phyloP scores from a whole-genome alignment of 164 flowering plant species.

The Liquidambar formosana region DNA sequence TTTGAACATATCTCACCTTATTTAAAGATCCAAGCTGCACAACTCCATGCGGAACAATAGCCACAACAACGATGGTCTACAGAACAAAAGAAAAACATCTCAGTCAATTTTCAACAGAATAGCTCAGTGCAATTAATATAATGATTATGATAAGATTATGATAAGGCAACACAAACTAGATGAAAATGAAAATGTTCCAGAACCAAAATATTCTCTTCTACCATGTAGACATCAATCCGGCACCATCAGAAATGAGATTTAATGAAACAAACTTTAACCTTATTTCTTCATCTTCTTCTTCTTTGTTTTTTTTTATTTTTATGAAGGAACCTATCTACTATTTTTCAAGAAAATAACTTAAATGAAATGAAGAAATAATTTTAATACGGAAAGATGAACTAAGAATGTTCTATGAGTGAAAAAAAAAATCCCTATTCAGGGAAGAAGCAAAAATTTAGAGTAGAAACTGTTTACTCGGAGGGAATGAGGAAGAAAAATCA shows the following conservation, averaged over 20 bases:
- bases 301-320: too few species aligned
- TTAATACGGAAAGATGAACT: neutral
- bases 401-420: neutral
- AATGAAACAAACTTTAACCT: neutral
- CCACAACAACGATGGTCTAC: slow-evolving; percentile 69
- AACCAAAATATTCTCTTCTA: neutral
- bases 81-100: slow-evolving; percentile 5
- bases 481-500: neutral
- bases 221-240: slow-evolving; percentile 1
- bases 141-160: neutral
- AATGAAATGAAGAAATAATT: neutral
- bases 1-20: slow-evolving; percentile 40
- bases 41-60: slow-evolving; percentile 79
- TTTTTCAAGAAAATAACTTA: neutral
- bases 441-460: neutral
- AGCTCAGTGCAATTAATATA: neutral
- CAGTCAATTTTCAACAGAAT: neutral
- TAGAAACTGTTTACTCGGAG: neutral
- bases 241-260: neutral
- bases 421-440: neutral
- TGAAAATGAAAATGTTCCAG: neutral
- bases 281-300: too few species aligned
- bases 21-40: slow-evolving; percentile 77
- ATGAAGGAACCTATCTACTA: too few species aligned
- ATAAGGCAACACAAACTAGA: neutral